Evolutionary conservation across 2,329 filamentous ascomycete species (phyloP), one percentile per base, ranked within the genome.

Genomic region (Scedosporium boydii): DNA sequence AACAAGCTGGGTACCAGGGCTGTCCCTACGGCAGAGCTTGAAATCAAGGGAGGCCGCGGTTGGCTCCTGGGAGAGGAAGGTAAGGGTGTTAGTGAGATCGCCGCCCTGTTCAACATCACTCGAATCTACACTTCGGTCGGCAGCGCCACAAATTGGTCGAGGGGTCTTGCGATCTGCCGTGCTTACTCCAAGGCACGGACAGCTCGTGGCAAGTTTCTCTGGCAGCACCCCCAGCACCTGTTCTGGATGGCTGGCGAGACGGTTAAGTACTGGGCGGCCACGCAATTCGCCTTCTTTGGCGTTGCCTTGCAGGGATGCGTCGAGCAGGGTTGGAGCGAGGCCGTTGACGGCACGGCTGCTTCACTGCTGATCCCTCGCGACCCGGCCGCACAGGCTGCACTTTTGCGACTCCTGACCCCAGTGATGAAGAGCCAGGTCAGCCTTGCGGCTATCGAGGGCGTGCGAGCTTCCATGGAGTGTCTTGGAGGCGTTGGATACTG

Each of bases 41-140:
- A 38, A 38, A 38, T 38, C 34, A 38, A 38, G 34, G 34, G 34
- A 38, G 34, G 10, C 10, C 34, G 34, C 10, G 34, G 34, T 38
- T 38, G 34, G 34, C 34, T 38, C 48, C 14, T 93, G 27, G 89
- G 89, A 4, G 74, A 80, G 4, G 80, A 88, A 65, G 88, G 88
- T 1, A 75, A 82, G 48, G 89, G 89, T 2, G 80, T 90, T 34
- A 81, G 83, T 29, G 87, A 89, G 67, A 89, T 92, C 63, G 79
- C 82, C 44, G 84, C 84, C 1, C 76, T 93, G 14, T 76, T 92
- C 7, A 90, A 86, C 63, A 83, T 91, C 66, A 88, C 86, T 0
- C 76, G 86, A 9, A 70, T 87, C 0, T 80, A 86, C 68, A 85
- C 82, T 3, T 76, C 82, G 4, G 75, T 85, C 1, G 76, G 75